These are phyloP conservation scores for Saraca asoca DNA, from an alignment of 331 rosid species.

Conservation along the genomic window DNA sequence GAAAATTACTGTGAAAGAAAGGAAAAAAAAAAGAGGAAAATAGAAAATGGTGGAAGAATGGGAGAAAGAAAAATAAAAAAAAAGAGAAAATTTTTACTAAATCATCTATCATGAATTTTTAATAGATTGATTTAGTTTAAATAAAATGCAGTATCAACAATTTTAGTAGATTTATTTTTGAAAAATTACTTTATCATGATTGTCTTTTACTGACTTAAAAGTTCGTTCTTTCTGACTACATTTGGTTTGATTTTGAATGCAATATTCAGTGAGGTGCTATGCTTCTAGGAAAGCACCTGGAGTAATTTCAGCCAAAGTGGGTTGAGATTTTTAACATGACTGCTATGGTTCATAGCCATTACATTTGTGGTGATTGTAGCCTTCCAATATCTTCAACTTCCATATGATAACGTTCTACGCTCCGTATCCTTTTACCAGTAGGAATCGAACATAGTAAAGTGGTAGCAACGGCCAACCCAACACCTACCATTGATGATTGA, in stretches of 20 bases:
- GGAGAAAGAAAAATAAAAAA: too few species aligned
- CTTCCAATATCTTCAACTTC: conserved; percentile 59
- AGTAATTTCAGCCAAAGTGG: conserved; percentile 47
- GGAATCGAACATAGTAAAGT: conserved; percentile 24
- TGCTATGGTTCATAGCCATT: conserved; percentile 55
- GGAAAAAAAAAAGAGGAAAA: too few species aligned
- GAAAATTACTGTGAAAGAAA: too few species aligned
- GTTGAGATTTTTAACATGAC: conserved; percentile 45
- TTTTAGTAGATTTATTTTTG: too few species aligned
- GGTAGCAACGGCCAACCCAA: too few species aligned
- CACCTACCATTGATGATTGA: too few species aligned
- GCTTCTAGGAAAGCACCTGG: conserved; percentile 20
- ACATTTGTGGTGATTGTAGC: conserved; percentile 50
- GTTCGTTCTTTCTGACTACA: conserved; percentile 7
- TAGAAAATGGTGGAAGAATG: too few species aligned
- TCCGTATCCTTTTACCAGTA: conserved; percentile 41
- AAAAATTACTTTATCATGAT: too few species aligned
- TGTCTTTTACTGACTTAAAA: background rate
- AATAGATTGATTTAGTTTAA: too few species aligned
- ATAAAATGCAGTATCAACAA: too few species aligned
- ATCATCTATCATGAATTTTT: too few species aligned
- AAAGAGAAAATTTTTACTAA: too few species aligned
- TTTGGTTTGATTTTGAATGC: conserved; percentile 12
- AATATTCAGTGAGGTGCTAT: conserved; percentile 33
- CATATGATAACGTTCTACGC: conserved; percentile 41